Base-by-base conservation (phyloP, 805 yeast genomes). In the Tetrapisispora pingtungensis region DNA sequence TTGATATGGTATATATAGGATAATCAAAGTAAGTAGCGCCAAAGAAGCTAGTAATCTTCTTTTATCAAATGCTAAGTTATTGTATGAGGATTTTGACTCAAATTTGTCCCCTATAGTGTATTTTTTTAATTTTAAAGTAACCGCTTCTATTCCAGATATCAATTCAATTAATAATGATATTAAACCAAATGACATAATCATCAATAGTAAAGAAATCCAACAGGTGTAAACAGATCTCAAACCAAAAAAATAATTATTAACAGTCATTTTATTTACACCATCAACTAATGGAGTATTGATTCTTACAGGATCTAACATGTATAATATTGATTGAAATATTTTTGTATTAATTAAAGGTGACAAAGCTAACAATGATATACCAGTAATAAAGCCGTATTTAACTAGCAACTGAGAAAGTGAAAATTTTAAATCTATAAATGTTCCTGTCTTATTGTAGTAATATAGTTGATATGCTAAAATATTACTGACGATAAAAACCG, bases 1-100 rank as follows among this genome's bases (percentile, higher is more conserved):
- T 58, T 88, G 96, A 56, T 80, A 88, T 0, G 96, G 96, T 13
- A 85, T 65, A 56, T 80, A 83, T 20, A 81, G 63, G 27, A 79
- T 67, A 3, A 83, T 81, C 18, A 71, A 59, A 0, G 68, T 49
- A 3, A 77, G 47, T 12, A 80, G 51, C 0, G 69, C 36, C 0
- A 66, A 46, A 4, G 69, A 61, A 1, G 71, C 65, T n/a, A 70
- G 6, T 3, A 55, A 7, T 40, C 65, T 56, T 8, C 66, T 55
- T 27, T 61, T 57, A 45, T 44, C 49, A 37, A 48, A 40, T 19
- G 46, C 30, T 15, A 34, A 28, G 24, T n/a, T 30, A 13, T 15
- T 41, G 1, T 17, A 14, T 7, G 19, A 3, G n/a, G 33, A 10
- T 31, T 48, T 47, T 12, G 35, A 20, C 2, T 13, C 20, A 17